Percentiles rank a stretch among this genome's conserved stretches.
Conservation (phyloP, 495 filamentous ascomycete genomes). For the Mytilinidion resinicola region DNA sequence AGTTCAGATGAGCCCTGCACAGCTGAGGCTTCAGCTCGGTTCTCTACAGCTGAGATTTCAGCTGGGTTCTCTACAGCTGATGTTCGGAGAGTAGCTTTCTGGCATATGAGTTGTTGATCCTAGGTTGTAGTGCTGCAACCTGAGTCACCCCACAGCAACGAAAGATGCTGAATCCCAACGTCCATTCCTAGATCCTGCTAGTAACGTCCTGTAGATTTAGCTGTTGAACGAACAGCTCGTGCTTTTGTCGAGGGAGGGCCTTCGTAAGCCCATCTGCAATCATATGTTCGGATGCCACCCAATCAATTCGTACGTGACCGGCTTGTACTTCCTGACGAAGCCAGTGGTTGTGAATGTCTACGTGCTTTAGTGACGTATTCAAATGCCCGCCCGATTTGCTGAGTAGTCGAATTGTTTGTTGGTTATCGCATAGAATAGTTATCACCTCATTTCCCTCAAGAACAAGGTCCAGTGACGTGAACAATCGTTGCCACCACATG, state of each 20-base stretch:
- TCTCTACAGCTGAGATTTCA: too few relatives aligned
- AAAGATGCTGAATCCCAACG: too few relatives aligned
- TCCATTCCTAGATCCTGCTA: neutral
- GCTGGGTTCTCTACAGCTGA: too few relatives aligned
- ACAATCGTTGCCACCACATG: neutral
- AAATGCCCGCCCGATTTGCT: neutral
- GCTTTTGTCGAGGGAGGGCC: neutral
- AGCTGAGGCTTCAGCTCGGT: too few relatives aligned
- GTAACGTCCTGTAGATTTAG: neutral
- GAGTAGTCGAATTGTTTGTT: neutral
- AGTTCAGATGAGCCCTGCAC: too few relatives aligned
- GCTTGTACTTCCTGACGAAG: neutral
- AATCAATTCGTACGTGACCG: too few relatives aligned
- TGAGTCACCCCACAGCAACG: too few relatives aligned
- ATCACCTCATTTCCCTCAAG: neutral
- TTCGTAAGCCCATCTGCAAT: neutral
- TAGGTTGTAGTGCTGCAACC: too few relatives aligned
- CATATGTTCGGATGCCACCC: neutral
- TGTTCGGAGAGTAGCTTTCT: too few relatives aligned
- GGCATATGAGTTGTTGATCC: too few relatives aligned
- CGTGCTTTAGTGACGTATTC: neutral
- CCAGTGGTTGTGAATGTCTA: neutral
- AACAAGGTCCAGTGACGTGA: neutral
- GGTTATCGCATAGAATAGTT: neutral
- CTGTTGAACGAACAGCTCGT: neutral